These are phyloP conservation scores for Beauveria medogensis DNA, from an alignment of 2,329 filamentous ascomycete species.

Conservation along the genomic window DNA sequence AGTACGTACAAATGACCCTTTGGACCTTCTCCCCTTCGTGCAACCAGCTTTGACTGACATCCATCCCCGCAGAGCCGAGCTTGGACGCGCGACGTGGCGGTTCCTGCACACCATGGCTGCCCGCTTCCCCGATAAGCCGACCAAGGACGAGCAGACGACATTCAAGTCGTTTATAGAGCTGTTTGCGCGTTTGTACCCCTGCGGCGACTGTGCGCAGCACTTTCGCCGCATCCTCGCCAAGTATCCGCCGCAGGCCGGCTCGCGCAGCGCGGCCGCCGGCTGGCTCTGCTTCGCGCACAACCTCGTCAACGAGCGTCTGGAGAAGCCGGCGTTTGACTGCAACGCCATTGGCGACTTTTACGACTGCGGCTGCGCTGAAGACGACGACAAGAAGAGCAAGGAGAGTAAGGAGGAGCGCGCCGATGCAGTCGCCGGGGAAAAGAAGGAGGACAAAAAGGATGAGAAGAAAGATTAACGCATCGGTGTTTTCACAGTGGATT, in stretches of 20 bases:
- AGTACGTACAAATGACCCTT: constrained; percentile 36
- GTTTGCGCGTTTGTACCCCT: constrained; percentile 62
- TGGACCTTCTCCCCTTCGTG: no score
- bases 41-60: background rate
- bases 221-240: constrained; percentile 54
- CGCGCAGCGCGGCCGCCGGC: constrained; percentile 54
- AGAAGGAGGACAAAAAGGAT: background rate
- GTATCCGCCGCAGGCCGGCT: constrained; percentile 58
- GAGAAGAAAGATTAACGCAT: constrained; percentile 1
- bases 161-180: constrained; percentile 58
- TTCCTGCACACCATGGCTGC: constrained; percentile 65
- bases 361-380: constrained; percentile 64
- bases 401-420: background rate
- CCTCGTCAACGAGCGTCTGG: constrained; percentile 54
- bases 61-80: constrained; percentile 42
- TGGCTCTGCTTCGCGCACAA: constrained; percentile 66
- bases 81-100: constrained; percentile 62
- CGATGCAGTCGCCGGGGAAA: background rate
- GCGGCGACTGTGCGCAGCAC: constrained; percentile 61
- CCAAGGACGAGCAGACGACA: constrained; percentile 52
- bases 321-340: constrained; percentile 57
- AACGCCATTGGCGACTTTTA: constrained; percentile 62
- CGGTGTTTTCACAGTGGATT: background rate
- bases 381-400: constrained; percentile 36
- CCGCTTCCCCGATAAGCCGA: constrained; percentile 58